These are phyloP conservation scores for Pseudogymnoascus sp. DNA, from an alignment of 2,329 filamentous ascomycete species.

Conservation along the genomic window DNA sequence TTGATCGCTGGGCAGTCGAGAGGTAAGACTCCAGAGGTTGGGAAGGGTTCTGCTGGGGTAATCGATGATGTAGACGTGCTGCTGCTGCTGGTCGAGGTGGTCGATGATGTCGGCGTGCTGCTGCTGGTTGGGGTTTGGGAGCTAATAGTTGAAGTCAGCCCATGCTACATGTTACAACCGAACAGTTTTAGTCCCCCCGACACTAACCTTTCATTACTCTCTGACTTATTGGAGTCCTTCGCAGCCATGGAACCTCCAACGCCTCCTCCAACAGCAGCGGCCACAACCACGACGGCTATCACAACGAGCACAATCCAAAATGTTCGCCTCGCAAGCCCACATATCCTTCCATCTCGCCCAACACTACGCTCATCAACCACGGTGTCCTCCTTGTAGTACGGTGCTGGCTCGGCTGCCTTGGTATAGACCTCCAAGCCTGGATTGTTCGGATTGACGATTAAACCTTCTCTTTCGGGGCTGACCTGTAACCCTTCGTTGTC, in stretches of 20 bases:
- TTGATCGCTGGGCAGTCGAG: background rate
- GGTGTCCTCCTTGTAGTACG: background rate
- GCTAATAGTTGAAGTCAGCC: background rate
- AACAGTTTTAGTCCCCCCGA: background rate
- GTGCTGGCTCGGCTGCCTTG: background rate
- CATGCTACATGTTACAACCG: background rate
- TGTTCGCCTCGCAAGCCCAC: constrained; percentile 3
- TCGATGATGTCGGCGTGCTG: background rate
- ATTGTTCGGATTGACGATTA: background rate
- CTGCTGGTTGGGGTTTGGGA: background rate
- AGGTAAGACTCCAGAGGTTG: background rate
- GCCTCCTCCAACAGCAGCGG: constrained; percentile 12
- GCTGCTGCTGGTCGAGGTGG: background rate
- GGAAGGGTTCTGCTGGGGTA: background rate
- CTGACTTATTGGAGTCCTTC: constrained; percentile 2
- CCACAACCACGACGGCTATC: constrained; percentile 8
- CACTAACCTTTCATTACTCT: background rate
- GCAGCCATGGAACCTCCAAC: constrained; percentile 9
- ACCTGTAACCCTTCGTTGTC: background rate
- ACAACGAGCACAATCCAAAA: constrained; percentile 10
- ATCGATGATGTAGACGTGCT: background rate
- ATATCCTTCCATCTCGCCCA: constrained; percentile 3
- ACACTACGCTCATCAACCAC: background rate
- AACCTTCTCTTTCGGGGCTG: background rate
- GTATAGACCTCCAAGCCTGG: background rate